Percentiles rank a stretch among this genome's conserved stretches.
phyloP scores from a whole-genome alignment of 2,329 filamentous ascomycete species.

The Diaporthe longicolla region DNA sequence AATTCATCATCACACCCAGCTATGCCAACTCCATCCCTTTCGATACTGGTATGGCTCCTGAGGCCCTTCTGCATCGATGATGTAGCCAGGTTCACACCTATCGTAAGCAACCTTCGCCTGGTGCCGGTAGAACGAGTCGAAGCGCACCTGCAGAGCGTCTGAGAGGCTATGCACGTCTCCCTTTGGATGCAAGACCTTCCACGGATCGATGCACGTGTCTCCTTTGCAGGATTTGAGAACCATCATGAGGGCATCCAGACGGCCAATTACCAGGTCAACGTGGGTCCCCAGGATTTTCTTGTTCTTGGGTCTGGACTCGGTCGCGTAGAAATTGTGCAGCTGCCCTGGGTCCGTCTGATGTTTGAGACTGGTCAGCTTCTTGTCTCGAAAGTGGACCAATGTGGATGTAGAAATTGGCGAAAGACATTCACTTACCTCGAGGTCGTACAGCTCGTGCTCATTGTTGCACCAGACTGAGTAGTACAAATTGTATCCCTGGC shows the following conservation, averaged over 20 bases:
- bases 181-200: constrained; percentile 42
- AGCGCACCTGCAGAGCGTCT: constrained; percentile 44
- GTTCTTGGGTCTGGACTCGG: constrained; percentile 43
- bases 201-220: constrained; percentile 43
- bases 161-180: constrained; percentile 39
- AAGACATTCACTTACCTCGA: constrained; percentile 57
- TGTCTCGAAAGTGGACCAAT: neutral
- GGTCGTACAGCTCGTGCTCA: constrained; percentile 74
- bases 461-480: constrained; percentile 77
- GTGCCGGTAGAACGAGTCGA: constrained; percentile 44
- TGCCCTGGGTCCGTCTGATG: constrained; percentile 40
- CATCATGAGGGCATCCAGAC: constrained; percentile 45
- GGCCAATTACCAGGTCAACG: constrained; percentile 36
- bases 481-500: constrained; percentile 67
- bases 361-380: neutral
- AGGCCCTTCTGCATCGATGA: constrained; percentile 39
- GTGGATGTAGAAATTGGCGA: neutral
- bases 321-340: constrained; percentile 40
- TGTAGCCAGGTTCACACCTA: constrained; percentile 43
- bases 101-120: constrained; percentile 44
- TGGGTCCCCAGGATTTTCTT: neutral
- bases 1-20: constrained; percentile 35
- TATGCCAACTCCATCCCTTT: constrained; percentile 39
- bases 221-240: constrained; percentile 45
- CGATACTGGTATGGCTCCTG: constrained; percentile 40